A percentile compares a stretch with the other conserved stretches of the same genome.
Conservation (phyloP, 345 rosid genomes). For the Gossypium sturtianum region DNA sequence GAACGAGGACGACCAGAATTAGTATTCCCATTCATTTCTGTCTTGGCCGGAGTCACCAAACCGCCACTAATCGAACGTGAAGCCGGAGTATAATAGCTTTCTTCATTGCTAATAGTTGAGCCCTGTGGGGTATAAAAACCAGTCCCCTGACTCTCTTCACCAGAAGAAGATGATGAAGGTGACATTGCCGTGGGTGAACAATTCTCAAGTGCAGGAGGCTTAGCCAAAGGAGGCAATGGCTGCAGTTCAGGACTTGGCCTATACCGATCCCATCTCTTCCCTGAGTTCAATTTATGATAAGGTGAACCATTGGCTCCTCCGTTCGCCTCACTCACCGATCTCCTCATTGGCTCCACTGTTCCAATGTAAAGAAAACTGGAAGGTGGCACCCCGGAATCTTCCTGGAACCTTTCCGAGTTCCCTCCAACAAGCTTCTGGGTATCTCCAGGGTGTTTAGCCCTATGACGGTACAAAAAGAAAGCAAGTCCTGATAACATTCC, state of each 20-base stretch:
- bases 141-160: slow-evolving; percentile 56
- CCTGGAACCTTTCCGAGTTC: slow-evolving; percentile 40
- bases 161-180: slow-evolving; percentile 48
- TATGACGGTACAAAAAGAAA: slow-evolving; percentile 79
- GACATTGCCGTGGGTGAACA: slow-evolving; percentile 36
- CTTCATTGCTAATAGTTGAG: slow-evolving; percentile 68
- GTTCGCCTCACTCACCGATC: slow-evolving; percentile 37
- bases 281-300: slow-evolving; percentile 62
- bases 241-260: slow-evolving; percentile 94
- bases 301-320: slow-evolving; percentile 55
- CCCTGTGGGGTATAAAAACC: slow-evolving; percentile 80
- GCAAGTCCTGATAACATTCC: slow-evolving; percentile 92
- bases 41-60: slow-evolving; percentile 13
- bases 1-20: slow-evolving; percentile 65
- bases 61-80: slow-evolving; percentile 30
- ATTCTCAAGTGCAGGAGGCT: slow-evolving; percentile 38
- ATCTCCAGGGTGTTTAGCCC: slow-evolving; percentile 52
- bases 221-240: slow-evolving; percentile 76
- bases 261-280: slow-evolving; percentile 77
- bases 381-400: slow-evolving; percentile 50
- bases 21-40: slow-evolving; percentile 13
- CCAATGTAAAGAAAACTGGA: slow-evolving; percentile 85
- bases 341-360: slow-evolving; percentile 66
- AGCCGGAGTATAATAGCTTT: slow-evolving; percentile 54
- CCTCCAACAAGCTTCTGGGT: slow-evolving; percentile 74